Evolutionary conservation across 805 yeast species (phyloP), one percentile per base, ranked within the genome.

Genomic region (Teunomyces pallodes): DNA sequence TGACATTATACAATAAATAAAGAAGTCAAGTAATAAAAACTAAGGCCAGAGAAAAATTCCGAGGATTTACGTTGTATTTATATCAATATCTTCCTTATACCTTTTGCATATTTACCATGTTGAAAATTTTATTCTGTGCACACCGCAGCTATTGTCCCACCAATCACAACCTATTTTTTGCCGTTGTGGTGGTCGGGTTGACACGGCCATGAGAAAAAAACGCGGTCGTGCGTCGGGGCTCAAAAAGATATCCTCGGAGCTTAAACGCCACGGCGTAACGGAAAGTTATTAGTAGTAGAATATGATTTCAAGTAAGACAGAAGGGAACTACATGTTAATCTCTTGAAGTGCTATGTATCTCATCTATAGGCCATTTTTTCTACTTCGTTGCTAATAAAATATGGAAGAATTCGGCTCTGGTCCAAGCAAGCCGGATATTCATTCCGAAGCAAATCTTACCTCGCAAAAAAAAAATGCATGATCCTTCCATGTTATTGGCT

Each of bases 1-100:
- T 35, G 70, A 64, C 41, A 38, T 38, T 38, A 29, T 24, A 38
- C 49, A 71, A 66, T 43, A 47, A 48, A 41, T 29, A 48, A 41
- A 29, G 20, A 28, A 38, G 30, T 38, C 41, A 38, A 24, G 27
- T 38, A 12, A 24, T 26, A 38, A 38, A 38, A 20, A 24, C 27
- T 38, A 38, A 9, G 40, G n/a, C 29, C 41, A 26, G 41, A 38
- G 27, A 38, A 38, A 20, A 38, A 24, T 38, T 20, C 28, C 13
- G 39, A 38, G 41, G 13, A 20, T 26, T 38, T 16, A 38, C 41
- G 41, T 38, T 38, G 41, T 38, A 38, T 38, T 38, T 38, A 38
- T 38, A 38, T 38, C n/a, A 32, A 38, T 38, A 26, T 38, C 41
- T 38, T 24, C 24, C 14, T n/a, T 38, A 26, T 38, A 38, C 41